phyloP scores from a whole-genome alignment of 768 basidiomycete genomes.

The Suillus plorans region DNA sequence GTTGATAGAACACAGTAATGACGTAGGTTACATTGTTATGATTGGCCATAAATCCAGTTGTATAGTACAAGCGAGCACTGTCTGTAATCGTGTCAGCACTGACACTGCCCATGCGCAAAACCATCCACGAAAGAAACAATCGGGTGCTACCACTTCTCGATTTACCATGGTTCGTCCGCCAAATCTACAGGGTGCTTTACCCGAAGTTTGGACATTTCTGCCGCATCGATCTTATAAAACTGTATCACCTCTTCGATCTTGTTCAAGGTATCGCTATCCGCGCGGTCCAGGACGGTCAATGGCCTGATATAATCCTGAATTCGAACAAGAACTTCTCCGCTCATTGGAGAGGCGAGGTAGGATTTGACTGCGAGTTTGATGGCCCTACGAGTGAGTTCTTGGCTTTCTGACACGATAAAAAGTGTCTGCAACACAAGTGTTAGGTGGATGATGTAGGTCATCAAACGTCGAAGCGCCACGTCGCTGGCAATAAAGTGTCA shows the following conservation, averaged over 20 bases:
- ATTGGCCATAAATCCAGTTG: background rate
- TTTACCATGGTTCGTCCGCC: background rate
- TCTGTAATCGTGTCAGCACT: background rate
- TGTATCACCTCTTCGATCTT: background rate
- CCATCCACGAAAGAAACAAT: background rate
- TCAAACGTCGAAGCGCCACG: conserved; percentile 16
- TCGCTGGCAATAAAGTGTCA: background rate
- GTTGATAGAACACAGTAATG: background rate
- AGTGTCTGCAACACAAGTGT: conserved; percentile 22
- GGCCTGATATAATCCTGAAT: background rate
- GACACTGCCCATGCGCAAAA: background rate
- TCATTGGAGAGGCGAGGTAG: background rate
- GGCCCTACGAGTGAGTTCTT: background rate
- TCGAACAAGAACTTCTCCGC: background rate
- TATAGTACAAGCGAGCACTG: background rate
- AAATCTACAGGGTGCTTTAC: background rate
- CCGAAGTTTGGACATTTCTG: background rate
- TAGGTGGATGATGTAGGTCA: conserved; percentile 25
- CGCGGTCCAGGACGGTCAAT: background rate
- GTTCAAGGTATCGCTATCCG: background rate
- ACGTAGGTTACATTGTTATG: background rate
- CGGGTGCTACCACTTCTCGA: too few species aligned
- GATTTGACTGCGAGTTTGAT: background rate
- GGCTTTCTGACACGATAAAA: conserved; percentile 4
- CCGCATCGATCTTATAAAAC: background rate